Percentiles rank a stretch among this genome's conserved stretches.
Evolutionary conservation across 352 stramenopile genomes (phyloP).

Genomic region (Phytophthora hybrid): DNA sequence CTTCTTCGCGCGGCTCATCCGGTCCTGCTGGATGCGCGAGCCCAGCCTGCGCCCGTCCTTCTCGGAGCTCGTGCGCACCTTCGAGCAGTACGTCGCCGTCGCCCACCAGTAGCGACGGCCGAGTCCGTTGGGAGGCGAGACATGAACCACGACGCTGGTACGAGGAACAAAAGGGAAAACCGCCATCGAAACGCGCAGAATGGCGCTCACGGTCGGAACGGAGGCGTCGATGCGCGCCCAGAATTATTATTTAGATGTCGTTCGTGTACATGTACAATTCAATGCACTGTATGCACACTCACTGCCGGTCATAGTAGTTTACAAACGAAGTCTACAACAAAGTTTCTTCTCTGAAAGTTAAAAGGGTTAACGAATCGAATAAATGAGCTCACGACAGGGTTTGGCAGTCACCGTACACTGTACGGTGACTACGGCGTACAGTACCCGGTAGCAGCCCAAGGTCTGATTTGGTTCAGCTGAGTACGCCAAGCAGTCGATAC

Average conservation of each 20-base stretch:
- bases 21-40: conserved; percentile 80
- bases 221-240: conserved; percentile 10
- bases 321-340: no score
- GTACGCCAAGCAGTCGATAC: no score
- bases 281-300: no score
- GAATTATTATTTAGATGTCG: conserved; percentile 45
- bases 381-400: no score
- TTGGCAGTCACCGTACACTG: no score
- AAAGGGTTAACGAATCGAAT: no score
- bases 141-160: conserved; percentile 24
- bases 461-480: no score
- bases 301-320: no score
- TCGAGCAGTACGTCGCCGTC: conserved; percentile 50
- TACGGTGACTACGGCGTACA: no score
- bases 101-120: conserved; percentile 24
- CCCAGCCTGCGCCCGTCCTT: conserved; percentile 79
- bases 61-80: conserved; percentile 61
- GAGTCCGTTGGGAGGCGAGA: conserved; percentile 4
- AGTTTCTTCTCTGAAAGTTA: no score
- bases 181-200: conserved; percentile 19
- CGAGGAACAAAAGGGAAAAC: conserved; percentile 22
- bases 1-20: conserved; percentile 82
- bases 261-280: conserved; percentile 12
- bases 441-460: no score
- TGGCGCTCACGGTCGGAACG: conserved; percentile 12